Conservation (phyloP, 202 grass and related monocot genomes). For the Saccharum hybrid region DNA sequence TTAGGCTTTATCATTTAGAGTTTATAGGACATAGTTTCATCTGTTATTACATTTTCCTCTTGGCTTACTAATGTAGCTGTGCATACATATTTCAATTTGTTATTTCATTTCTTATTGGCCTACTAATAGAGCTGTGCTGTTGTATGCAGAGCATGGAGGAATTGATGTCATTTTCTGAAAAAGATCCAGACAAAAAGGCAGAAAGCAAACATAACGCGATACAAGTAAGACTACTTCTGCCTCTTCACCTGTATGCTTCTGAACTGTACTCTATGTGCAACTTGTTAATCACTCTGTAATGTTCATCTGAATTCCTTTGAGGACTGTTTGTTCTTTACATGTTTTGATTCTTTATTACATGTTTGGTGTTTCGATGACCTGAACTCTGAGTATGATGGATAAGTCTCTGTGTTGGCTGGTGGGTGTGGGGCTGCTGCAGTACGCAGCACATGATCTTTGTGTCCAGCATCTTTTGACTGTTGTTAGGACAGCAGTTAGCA, state of each 20-base stretch:
- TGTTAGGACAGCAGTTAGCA: no score
- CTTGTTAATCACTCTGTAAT: constrained; percentile 10
- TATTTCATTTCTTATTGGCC: constrained; percentile 12
- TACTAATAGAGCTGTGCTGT: constrained; percentile 25
- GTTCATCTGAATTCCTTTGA: constrained; percentile 24
- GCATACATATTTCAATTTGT: constrained; percentile 21
- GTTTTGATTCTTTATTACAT: constrained; percentile 1
- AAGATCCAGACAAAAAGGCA: constrained; percentile 56
- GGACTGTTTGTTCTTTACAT: constrained; percentile 1
- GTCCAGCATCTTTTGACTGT: no score
- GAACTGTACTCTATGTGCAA: constrained; percentile 12
- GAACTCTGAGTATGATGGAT: no score
- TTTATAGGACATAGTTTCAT: constrained; percentile 7
- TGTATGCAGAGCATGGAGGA: constrained; percentile 86
- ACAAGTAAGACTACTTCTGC: constrained; percentile 37
- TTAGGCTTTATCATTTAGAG: constrained; percentile 6
- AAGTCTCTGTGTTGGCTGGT: no score
- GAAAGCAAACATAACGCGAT: constrained; percentile 37
- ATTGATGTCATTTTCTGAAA: constrained; percentile 71
- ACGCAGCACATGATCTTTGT: no score
- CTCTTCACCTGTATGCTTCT: constrained; percentile 30
- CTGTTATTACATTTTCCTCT: constrained; percentile 20
- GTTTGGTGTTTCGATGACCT: constrained; percentile 4
- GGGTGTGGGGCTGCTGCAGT: no score
- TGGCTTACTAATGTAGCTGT: constrained; percentile 19